Percentiles rank a stretch among this genome's conserved stretches.
phyloP scores from a whole-genome alignment of 1,284 basidiomycete genomes.

The Cutaneotrichosporon sp. region DNA sequence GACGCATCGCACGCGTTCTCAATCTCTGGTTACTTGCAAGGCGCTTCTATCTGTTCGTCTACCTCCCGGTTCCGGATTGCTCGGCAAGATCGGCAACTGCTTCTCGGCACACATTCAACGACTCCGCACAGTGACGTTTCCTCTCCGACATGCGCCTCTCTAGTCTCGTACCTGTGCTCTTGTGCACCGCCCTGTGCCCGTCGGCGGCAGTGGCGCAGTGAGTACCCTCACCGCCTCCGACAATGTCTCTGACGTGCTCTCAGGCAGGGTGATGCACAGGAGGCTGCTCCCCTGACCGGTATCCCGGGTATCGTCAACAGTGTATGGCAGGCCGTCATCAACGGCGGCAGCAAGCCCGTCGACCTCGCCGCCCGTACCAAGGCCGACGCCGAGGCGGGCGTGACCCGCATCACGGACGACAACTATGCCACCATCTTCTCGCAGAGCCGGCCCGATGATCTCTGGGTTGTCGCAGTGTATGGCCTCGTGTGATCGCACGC shows the following conservation, averaged over 20 bases:
- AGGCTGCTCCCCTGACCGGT: neutral
- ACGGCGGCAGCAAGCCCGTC: slow-evolving; percentile 5
- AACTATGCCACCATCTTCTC: slow-evolving; percentile 36
- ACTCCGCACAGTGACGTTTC: neutral
- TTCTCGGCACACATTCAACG: neutral
- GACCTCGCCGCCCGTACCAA: slow-evolving; percentile 6
- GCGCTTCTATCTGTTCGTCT: neutral
- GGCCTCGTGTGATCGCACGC: slow-evolving; percentile 14
- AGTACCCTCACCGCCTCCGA: neutral
- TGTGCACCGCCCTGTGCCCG: neutral
- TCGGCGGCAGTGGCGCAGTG: neutral
- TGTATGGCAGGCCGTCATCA: neutral
- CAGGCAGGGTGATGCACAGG: neutral
- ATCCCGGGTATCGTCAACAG: neutral
- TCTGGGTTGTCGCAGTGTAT: slow-evolving; percentile 42
- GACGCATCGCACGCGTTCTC: too few relatives aligned
- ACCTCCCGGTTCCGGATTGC: neutral
- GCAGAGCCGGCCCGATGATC: slow-evolving; percentile 20
- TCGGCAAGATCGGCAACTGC: neutral
- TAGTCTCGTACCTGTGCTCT: neutral
- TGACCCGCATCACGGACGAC: slow-evolving; percentile 41
- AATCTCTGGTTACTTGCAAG: too few relatives aligned
- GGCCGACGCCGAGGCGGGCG: slow-evolving; percentile 69
- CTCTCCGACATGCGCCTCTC: neutral
- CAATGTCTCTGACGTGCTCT: neutral